Base-by-base conservation (phyloP, 1,139 yeast genomes). In the Suhomyces bokatorum region DNA sequence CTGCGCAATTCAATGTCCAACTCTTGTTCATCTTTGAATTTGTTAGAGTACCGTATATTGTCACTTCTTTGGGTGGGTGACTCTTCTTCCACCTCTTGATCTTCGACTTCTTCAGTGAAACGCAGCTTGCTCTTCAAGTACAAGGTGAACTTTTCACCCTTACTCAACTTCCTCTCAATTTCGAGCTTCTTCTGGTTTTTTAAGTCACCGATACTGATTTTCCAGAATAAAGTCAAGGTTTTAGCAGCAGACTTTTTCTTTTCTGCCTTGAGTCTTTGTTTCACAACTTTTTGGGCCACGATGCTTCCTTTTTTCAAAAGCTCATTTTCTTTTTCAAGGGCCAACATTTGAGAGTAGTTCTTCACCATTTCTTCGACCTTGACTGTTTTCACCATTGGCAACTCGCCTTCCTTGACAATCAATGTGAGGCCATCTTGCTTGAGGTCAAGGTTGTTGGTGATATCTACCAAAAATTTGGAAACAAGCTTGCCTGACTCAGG, bases 221-320 rank as follows among this genome's bases (percentile, higher is more conserved):
- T 61, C 78, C 78, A 74, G 17, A 66, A 60, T 8, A 73, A 53
- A 6, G 63, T 56, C 24, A 73, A 50, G 6, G 63, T 52, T 49
- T 69, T 73, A n/a, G 67, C 58, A 3, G 75, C 65, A 1, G 70
- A 62, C 46, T 66, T 68, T 50, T 70, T 73, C 59, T 62, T 65
- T 40, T 68, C 73, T 1, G 64, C 63, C 38, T 56, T 62, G 34
- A 63, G 62, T 32, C 73, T 57, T 47, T 57, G 69, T 26, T 55
- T 57, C 5, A 64, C 50, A 0, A 66, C 67, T 40, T 57, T 62
- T 41, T 59, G 53, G 3, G 73, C 72, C 14, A 67, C 59, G 1
- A 53, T 43, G 41, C 74, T 70, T 0, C 78, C 79, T 50, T 56
- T 52, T 30, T 60, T 58, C 35, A 72, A 52, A 20, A 74, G 56